Conservation (phyloP, 805 yeast species). For the Spathaspora passalidarum region DNA sequence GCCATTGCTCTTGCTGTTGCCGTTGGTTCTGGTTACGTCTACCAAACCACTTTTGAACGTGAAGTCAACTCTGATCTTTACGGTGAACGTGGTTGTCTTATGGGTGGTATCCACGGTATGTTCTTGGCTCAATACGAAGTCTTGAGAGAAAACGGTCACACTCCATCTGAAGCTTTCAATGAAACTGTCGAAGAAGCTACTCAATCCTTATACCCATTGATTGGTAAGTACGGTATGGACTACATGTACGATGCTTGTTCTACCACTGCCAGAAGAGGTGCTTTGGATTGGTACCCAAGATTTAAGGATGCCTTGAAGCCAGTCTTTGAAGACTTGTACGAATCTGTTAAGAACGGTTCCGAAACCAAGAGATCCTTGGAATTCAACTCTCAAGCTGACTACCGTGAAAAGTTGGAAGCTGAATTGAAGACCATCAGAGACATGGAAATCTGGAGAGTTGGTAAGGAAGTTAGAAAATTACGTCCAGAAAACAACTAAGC, state of each 20-base stretch:
- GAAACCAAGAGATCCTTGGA: conserved; percentile 98
- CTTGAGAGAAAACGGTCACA: conserved; percentile 98
- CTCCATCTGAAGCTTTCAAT: conserved; percentile 99
- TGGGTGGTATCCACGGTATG: conserved; percentile 99
- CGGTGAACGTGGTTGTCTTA: conserved; percentile 99
- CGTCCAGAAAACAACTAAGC: conserved; percentile 96
- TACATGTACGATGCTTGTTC: conserved; percentile 99
- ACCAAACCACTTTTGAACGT: conserved; percentile 98
- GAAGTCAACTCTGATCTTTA: conserved; percentile 98
- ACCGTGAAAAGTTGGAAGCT: conserved; percentile 92
- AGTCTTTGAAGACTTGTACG: conserved; percentile 94
- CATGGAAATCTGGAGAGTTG: conserved; percentile 99
- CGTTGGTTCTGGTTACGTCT: conserved; percentile 99
- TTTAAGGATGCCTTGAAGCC: conserved; percentile 99
- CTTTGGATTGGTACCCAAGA: conserved; percentile 99
- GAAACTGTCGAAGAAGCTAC: conserved; percentile 99
- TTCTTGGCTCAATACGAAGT: conserved; percentile 99
- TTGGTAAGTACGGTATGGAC: conserved; percentile 99
- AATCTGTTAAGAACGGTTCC: conserved; percentile 90
- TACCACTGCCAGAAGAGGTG: conserved; percentile 99
- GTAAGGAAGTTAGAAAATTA: conserved; percentile 99
- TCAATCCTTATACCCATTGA: conserved; percentile 97
- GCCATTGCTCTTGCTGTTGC: conserved; percentile 98
- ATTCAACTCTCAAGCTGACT: conserved; percentile 97
- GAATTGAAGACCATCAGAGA: conserved; percentile 92